Conservation (phyloP, 192 early-diverging fungal species). For the Rhizophagus clarus region DNA sequence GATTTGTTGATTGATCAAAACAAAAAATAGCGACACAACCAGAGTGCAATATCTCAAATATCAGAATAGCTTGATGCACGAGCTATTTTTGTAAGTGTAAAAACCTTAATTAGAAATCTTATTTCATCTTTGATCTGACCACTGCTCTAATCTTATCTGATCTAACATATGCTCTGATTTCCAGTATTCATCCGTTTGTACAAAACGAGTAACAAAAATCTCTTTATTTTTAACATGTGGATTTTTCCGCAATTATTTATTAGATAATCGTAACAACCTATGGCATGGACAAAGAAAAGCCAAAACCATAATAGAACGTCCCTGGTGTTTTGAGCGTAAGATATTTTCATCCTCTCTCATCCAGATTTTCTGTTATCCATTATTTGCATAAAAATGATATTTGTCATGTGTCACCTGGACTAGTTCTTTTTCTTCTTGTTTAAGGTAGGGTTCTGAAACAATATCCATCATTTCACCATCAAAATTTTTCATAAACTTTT, state of each 20-base stretch:
- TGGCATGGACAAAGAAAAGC: slow-evolving; percentile 33
- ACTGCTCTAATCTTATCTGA: background rate
- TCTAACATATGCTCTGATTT: slow-evolving; percentile 8
- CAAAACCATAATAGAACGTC: slow-evolving; percentile 32
- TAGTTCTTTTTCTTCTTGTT: slow-evolving; percentile 7
- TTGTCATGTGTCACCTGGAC: slow-evolving; percentile 27
- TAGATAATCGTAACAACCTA: slow-evolving; percentile 13
- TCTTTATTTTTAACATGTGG: slow-evolving; percentile 3
- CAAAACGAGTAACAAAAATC: background rate
- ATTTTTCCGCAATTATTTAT: slow-evolving; percentile 12
- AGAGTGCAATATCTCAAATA: slow-evolving; percentile 30
- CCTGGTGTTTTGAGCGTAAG: background rate
- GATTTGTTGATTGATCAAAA: slow-evolving; percentile 38
- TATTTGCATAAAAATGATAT: slow-evolving; percentile 28
- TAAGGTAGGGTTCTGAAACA: slow-evolving; percentile 1
- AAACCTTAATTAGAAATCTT: background rate
- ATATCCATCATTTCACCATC: background rate
- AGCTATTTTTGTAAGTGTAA: background rate
- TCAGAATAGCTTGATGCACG: slow-evolving; percentile 19
- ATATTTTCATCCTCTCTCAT: slow-evolving; percentile 19
- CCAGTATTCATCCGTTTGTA: background rate
- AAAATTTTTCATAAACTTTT: slow-evolving; percentile 27
- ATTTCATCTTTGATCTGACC: too few relatives aligned
- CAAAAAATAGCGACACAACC: slow-evolving; percentile 32
- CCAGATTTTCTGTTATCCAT: slow-evolving; percentile 15